Evolutionary conservation across 2,329 filamentous ascomycete genomes (phyloP), one percentile per base, ranked within the genome.

Genomic region (Ramularia endophylla): DNA sequence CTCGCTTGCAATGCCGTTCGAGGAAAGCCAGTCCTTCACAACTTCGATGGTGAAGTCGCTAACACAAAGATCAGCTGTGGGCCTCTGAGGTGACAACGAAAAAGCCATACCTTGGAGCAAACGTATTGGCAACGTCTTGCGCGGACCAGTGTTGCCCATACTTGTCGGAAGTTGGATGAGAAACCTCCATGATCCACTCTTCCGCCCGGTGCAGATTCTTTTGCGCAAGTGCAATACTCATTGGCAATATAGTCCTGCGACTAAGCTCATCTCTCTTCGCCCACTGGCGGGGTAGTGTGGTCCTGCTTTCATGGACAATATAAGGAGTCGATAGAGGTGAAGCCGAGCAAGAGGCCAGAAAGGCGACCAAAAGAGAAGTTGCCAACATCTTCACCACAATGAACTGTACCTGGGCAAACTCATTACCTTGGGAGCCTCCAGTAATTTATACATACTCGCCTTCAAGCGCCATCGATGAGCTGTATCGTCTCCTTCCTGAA

Each of bases 1-100:
- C 3, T 64, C 62, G 2, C 58, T 55, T 13, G 65, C 53, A 31
- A 81, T 74, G 5, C 77, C 78, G 16, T 70, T 67, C 4, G 60
- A 56, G 15, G 65, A 57, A n/a, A 81, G 66, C 77, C 77, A 81
- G 7, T 64, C 52, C 51, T 68, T 68, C 20, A 80, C 72, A 1
- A 68, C 60, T 12, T 69, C 62, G 3, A 79, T 50, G 39, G 41
- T 53, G 56, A 27, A 35, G 32, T 11, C 38, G 13, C 28, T 17
- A 25, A 38, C 25, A 33, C 35, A 38, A 20, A 27, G 20, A 40
- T 25, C 22, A 32, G 34, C 19, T 27, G 36, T 15, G 17, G 5
- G 18, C 9, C 9, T 31, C 4, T 9, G 11, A 9, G 17, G 11
- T 25, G 11, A 25, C 22, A 25, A 6, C 22, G 6, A 6, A 6